These are phyloP conservation scores for Neckera pumila DNA, from an alignment of 225 moss, liverwort and hornwort genomes.

Conservation along the genomic window DNA sequence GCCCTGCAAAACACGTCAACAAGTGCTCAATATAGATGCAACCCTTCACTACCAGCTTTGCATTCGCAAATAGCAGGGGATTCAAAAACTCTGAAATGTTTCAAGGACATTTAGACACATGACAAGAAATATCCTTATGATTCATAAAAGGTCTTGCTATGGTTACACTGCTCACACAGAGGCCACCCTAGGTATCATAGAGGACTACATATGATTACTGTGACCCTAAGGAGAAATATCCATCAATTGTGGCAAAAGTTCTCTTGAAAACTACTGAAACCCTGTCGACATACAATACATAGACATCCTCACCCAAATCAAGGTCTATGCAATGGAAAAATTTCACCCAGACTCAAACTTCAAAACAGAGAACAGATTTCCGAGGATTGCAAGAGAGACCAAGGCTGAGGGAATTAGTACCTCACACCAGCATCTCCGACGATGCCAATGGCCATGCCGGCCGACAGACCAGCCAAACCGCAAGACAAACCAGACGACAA, in stretches of 20 bases:
- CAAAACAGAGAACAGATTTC: background rate
- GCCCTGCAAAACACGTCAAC: constrained; percentile 21
- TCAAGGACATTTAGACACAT: background rate
- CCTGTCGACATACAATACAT: too few relatives aligned
- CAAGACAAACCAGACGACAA: constrained; percentile 37
- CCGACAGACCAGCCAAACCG: constrained; percentile 58
- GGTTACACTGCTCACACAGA: background rate
- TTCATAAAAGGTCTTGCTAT: too few relatives aligned
- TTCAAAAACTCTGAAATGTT: background rate
- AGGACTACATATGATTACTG: background rate
- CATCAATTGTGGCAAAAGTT: background rate
- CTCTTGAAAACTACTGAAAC: background rate
- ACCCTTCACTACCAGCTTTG: background rate
- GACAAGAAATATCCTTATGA: background rate
- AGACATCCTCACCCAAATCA: background rate
- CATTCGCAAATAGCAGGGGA: background rate
- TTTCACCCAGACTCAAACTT: background rate
- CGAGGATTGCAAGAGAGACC: background rate
- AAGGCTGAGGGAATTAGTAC: background rate
- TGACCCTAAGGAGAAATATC: background rate
- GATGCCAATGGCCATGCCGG: constrained; percentile 88
- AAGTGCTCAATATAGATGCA: background rate
- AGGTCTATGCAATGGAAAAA: background rate
- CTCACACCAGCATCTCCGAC: constrained; percentile 72
- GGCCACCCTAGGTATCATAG: background rate